These are phyloP conservation scores for Asparagopsis taxiformis DNA, from an alignment of 31 red algal species.

Conservation along the genomic window DNA sequence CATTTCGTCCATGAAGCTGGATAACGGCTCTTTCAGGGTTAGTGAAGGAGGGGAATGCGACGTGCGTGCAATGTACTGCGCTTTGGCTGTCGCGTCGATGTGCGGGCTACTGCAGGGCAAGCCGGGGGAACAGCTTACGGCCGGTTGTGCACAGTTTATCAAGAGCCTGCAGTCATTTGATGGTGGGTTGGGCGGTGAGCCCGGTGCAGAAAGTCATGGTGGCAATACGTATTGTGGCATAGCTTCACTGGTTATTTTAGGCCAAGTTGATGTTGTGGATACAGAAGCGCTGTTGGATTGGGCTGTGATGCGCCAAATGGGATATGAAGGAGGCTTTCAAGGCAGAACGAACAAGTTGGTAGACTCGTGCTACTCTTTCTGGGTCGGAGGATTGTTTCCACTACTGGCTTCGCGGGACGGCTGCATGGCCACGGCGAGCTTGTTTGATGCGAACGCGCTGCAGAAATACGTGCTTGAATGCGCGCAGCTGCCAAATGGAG, in stretches of 20 bases:
- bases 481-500: conserved; percentile 73
- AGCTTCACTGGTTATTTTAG: conserved; percentile 55
- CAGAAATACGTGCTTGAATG: conserved; percentile 76
- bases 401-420: conserved; percentile 22
- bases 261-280: conserved; percentile 15
- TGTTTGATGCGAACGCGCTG: conserved; percentile 37
- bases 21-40: conserved; percentile 67
- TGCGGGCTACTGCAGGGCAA: conserved; percentile 30
- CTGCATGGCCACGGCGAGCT: neutral
- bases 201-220: conserved; percentile 81
- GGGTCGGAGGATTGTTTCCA: conserved; percentile 69
- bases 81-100: conserved; percentile 61
- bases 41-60: conserved; percentile 79
- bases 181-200: conserved; percentile 87
- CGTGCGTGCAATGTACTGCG: conserved; percentile 90
- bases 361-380: conserved; percentile 95
- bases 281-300: conserved; percentile 61
- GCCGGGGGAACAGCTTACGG: conserved; percentile 9
- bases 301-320: conserved; percentile 74
- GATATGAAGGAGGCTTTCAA: conserved; percentile 89
- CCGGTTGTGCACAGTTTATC: conserved; percentile 52
- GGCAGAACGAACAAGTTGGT: conserved; percentile 95
- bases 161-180: conserved; percentile 76
- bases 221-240: conserved; percentile 91
- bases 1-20: conserved; percentile 43